phyloP scores from a whole-genome alignment of 2,329 filamentous ascomycete genomes.

The Aspergillus pseudonomiae region DNA sequence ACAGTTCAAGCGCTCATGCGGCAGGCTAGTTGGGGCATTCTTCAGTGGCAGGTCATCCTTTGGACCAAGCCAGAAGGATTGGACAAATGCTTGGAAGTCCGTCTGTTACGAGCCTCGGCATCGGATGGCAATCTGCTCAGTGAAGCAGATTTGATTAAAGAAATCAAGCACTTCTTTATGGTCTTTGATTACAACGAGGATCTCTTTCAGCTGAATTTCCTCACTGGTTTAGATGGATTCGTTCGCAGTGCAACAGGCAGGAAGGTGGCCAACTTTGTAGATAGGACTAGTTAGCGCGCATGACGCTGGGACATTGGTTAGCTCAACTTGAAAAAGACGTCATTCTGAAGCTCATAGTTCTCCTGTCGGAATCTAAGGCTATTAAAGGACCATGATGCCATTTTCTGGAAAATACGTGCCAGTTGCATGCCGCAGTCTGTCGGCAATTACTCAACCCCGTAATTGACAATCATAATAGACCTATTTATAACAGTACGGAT shows the following conservation, averaged over 20 bases:
- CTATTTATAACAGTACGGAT: too few species aligned
- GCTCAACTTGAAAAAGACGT: too few species aligned
- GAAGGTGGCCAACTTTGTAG: neutral
- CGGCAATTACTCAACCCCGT: too few species aligned
- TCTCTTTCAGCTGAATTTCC: neutral
- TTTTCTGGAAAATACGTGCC: too few species aligned
- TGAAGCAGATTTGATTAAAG: neutral
- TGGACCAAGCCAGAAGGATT: neutral
- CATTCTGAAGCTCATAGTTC: too few species aligned
- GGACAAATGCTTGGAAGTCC: neutral
- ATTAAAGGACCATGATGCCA: neutral
- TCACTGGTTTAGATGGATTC: neutral
- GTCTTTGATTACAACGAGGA: neutral
- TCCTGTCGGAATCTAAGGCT: neutral
- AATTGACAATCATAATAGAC: too few species aligned
- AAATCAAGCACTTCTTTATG: neutral
- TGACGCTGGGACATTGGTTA: neutral
- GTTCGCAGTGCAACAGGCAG: neutral
- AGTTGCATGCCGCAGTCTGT: too few species aligned
- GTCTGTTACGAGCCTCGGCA: neutral
- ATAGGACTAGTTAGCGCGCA: neutral
- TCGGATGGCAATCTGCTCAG: neutral
- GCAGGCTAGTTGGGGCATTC: too few species aligned
- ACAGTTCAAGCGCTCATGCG: too few species aligned
- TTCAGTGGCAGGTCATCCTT: too few species aligned